These are phyloP conservation scores for Daldinia grandis DNA, from an alignment of 495 filamentous ascomycete species.

Conservation along the genomic window DNA sequence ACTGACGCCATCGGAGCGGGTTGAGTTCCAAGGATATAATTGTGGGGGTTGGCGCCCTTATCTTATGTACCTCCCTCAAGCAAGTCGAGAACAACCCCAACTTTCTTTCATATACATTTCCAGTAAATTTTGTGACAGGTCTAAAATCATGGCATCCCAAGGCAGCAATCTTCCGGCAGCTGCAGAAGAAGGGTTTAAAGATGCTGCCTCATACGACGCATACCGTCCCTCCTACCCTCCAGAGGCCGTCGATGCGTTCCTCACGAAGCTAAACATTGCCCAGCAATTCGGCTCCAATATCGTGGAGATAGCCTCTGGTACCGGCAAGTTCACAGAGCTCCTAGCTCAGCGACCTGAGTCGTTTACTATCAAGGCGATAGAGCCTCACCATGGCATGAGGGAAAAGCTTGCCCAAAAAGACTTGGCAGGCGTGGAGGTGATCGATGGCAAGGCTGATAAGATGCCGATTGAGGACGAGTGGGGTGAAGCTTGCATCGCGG, in stretches of 20 bases:
- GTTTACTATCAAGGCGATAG: slow-evolving; percentile 67
- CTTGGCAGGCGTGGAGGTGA: slow-evolving; percentile 57
- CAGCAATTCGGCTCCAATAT: slow-evolving; percentile 54
- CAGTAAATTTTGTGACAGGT: not conserved
- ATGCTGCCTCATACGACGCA: slow-evolving; percentile 65
- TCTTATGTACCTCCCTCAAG: not conserved
- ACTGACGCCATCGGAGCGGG: slow-evolving; percentile 25
- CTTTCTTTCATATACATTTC: not conserved
- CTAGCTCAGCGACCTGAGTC: slow-evolving; percentile 60
- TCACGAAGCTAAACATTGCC: slow-evolving; percentile 56
- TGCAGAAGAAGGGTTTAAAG: slow-evolving; percentile 61
- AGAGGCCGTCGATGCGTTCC: slow-evolving; percentile 62
- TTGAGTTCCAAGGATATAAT: not conserved
- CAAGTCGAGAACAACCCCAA: not conserved
- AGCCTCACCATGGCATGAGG: slow-evolving; percentile 70
- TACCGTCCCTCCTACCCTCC: slow-evolving; percentile 69
- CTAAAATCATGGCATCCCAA: slow-evolving; percentile 30
- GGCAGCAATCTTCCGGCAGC: slow-evolving; percentile 40
- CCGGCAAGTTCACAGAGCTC: slow-evolving; percentile 71
- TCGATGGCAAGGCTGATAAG: slow-evolving; percentile 62
- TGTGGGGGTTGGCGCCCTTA: slow-evolving; percentile 4
- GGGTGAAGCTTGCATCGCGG: slow-evolving; percentile 69
- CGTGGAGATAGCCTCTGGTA: slow-evolving; percentile 71
- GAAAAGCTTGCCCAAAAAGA: slow-evolving; percentile 62
- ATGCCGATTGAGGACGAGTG: slow-evolving; percentile 63